Base-by-base conservation (phyloP, 495 filamentous ascomycete species). In the Amniculicola lignicola region DNA sequence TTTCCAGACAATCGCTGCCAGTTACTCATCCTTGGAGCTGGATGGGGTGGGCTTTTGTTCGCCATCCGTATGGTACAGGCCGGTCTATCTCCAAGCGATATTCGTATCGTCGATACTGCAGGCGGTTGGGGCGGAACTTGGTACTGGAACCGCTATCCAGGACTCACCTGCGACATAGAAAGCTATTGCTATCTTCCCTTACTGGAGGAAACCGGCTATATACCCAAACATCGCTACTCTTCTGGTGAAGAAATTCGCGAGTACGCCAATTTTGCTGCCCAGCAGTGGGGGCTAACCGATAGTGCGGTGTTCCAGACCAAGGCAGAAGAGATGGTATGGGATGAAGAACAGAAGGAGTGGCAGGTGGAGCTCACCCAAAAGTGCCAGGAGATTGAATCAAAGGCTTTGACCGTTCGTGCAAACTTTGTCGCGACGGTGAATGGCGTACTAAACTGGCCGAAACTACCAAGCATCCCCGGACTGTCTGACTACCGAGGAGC, bases 171-270 rank as follows among this genome's bases (percentile, higher is more conserved):
- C 61, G 78, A 81, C 39, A 57, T 78, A 37, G 78, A 81, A 63
- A 65, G 70, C 35, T 79, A 78, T 50, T 48, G 65, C 4, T 81
- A 81, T 54, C 55, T 85, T 67, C 80, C 82, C 0, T 60, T 80
- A 11, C 66, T 84, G n/a, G 81, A 84, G 35, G 81, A 83, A 62
- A 83, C 74, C 2, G 79, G 75, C 0, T 83, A 79, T 54, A 68
- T 81, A 46, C 81, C 81, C 0, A 72, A 62, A 19, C 67, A 72
- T 14, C 73, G 70, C 40, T 81, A 78, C 49, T 57, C 69, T 0
- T 38, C 65, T 1, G 77, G 77, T 1, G 23, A 64, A 0, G 79
- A 81, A 65, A 68, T 81, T 15, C 67, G 71, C 2, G 63, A 75
- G 27, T 70, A 82, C 56, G 67, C 74, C 9, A 51, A 76, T 3